These are phyloP conservation scores for Pythium apleroticum DNA, from an alignment of 352 stramenopile species.

Conservation along the genomic window DNA sequence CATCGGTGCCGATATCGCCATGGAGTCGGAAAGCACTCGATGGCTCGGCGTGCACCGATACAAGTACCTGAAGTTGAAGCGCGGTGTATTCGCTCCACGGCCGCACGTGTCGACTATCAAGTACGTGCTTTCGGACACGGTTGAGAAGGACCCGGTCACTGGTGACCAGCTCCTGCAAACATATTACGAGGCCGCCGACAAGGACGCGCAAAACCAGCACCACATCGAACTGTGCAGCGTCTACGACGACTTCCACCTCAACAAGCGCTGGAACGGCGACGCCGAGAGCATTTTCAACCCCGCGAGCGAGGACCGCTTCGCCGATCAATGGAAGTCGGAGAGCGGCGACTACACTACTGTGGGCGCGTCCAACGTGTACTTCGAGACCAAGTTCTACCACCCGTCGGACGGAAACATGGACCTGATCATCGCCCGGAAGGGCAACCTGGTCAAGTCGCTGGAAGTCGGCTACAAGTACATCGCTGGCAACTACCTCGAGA, in stretches of 20 bases:
- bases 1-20: constrained; percentile 70
- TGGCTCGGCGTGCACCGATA: constrained; percentile 77
- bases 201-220: constrained; percentile 62
- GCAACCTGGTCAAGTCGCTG: constrained; percentile 39
- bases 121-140: constrained; percentile 68
- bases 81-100: constrained; percentile 48
- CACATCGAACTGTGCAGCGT: constrained; percentile 76
- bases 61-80: constrained; percentile 72
- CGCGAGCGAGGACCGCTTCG: constrained; percentile 60
- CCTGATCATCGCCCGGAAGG: constrained; percentile 67
- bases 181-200: constrained; percentile 70
- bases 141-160: constrained; percentile 38
- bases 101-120: constrained; percentile 61
- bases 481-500: constrained; percentile 53
- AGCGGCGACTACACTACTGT: constrained; percentile 49
- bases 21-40: constrained; percentile 68
- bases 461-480: constrained; percentile 60
- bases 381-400: constrained; percentile 78
- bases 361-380: constrained; percentile 77
- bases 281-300: constrained; percentile 58
- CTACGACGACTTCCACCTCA: constrained; percentile 54
- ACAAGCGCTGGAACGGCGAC: constrained; percentile 66
- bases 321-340: constrained; percentile 50
- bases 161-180: constrained; percentile 62
- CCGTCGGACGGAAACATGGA: constrained; percentile 81